These are phyloP conservation scores for Phytophthora megakarya DNA, from an alignment of 352 stramenopile species.

Conservation along the genomic window DNA sequence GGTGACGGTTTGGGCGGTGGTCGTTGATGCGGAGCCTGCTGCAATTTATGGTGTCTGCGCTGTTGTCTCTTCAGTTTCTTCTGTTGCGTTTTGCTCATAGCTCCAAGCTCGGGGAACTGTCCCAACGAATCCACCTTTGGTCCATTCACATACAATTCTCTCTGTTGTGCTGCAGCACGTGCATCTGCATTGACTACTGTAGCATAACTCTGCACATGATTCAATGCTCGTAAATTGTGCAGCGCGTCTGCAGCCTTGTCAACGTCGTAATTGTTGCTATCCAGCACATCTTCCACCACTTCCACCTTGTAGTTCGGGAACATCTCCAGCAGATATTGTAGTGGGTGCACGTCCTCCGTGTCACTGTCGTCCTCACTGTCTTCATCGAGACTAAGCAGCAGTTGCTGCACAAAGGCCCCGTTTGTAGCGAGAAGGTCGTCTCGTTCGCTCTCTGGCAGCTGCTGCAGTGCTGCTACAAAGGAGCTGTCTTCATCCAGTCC, in stretches of 20 bases:
- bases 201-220: slow-evolving; percentile 67
- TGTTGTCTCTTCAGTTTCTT: slow-evolving; percentile 36
- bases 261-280: slow-evolving; percentile 62
- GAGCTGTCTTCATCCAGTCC: slow-evolving; percentile 52
- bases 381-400: slow-evolving; percentile 62
- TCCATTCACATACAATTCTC: slow-evolving; percentile 29
- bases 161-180: slow-evolving; percentile 22
- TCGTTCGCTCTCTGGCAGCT: slow-evolving; percentile 48
- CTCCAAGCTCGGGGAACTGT: slow-evolving; percentile 55
- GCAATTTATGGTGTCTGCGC: slow-evolving; percentile 34
- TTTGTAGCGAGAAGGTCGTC: slow-evolving; percentile 49
- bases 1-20: slow-evolving; percentile 39
- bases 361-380: slow-evolving; percentile 31
- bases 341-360: slow-evolving; percentile 48
- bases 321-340: slow-evolving; percentile 56
- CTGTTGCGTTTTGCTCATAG: slow-evolving; percentile 39
- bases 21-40: slow-evolving; percentile 30
- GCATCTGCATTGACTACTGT: slow-evolving; percentile 49
- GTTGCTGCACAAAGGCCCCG: slow-evolving; percentile 68
- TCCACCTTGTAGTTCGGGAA: slow-evolving; percentile 65
- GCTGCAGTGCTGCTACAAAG: slow-evolving; percentile 55
- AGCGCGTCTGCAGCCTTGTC: slow-evolving; percentile 57
- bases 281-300: slow-evolving; percentile 68
- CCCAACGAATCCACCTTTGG: slow-evolving; percentile 53
- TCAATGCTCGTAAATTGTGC: slow-evolving; percentile 55